These are phyloP conservation scores for Claviceps paspali DNA, from an alignment of 2,329 filamentous ascomycete species.

Conservation along the genomic window DNA sequence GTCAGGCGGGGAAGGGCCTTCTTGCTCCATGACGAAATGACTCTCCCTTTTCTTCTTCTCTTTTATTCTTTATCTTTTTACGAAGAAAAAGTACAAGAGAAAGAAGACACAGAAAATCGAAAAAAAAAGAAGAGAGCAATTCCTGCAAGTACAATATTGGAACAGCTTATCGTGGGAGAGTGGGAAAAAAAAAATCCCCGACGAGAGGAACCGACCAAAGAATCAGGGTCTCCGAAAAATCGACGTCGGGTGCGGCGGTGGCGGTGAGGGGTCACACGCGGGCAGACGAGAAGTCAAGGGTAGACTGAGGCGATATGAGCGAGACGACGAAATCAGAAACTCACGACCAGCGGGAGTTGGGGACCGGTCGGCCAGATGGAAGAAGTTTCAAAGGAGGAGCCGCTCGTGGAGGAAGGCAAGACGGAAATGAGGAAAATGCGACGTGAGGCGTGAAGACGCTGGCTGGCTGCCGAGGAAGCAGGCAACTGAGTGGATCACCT, in stretches of 20 bases:
- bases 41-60: no score
- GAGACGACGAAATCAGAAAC: slow-evolving; percentile 1
- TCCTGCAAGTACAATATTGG: neutral
- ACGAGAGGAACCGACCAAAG: slow-evolving; percentile 5
- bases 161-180: neutral
- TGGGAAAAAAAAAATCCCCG: neutral
- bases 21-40: slow-evolving; percentile 34
- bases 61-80: no score
- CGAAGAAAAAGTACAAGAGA: neutral
- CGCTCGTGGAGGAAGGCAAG: slow-evolving; percentile 2
- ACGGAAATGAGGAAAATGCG: slow-evolving; percentile 9
- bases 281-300: neutral
- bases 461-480: no score
- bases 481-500: no score
- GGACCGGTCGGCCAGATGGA: neutral
- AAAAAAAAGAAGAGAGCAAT: neutral
- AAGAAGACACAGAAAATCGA: no score
- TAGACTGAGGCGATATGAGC: slow-evolving; percentile 1
- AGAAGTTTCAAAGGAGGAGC: neutral
- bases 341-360: slow-evolving; percentile 8
- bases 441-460: slow-evolving; percentile 9
- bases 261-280: slow-evolving; percentile 4
- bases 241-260: slow-evolving; percentile 11
- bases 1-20: slow-evolving; percentile 20
- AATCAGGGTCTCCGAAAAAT: slow-evolving; percentile 6